Evolutionary conservation across 768 basidiomycete species (phyloP), one percentile per base, ranked within the genome.

Genomic region (Rubroboletus pulcherrimus): DNA sequence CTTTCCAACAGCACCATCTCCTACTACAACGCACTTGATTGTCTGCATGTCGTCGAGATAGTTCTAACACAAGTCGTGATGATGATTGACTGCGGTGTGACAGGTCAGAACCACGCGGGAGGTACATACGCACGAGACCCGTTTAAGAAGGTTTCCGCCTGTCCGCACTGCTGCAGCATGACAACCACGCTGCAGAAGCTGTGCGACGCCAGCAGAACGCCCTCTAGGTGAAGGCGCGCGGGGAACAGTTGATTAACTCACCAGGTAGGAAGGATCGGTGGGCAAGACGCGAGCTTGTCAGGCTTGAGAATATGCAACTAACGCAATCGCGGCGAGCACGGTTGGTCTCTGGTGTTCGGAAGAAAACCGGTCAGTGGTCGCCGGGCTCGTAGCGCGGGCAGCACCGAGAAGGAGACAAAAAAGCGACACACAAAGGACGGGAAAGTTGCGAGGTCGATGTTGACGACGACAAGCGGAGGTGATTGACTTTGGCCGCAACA

Each of bases 1-100:
- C 88, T 97, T 97, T 78, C 93, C 93, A 63, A 96, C 93, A 66
- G 93, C 93, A 87, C 93, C 94, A 80, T 96, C 94, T 69, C 93
- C 93, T 62, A 96, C 94, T 54, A 94, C 94, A 70, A 96, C 93
- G 75, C 93, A 95, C 77, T 97, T 96, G 73, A 96, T 97, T 53
- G 94, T 97, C 72, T 97, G 93, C 93, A 96, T 96, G 59, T 61
- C 42, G 54, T 61, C 56, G 57, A 58, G 46, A 47, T 51, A 39
- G 60, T 60, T 56, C 57, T 55, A 61, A 43, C 41, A 40, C 44
- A 45, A 57, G 51, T 62, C 53, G 63, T 60, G 55, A 51, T 37
- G 53, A 51, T 51, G 54, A 55, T 60, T 57, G 55, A 55, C 56
- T 58, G 31, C 12, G 14, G 11, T 15, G 33, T 42, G 47, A 49